Base-by-base conservation (phyloP, 805 yeast species). In the Wickerhamiella hasegawae region DNA sequence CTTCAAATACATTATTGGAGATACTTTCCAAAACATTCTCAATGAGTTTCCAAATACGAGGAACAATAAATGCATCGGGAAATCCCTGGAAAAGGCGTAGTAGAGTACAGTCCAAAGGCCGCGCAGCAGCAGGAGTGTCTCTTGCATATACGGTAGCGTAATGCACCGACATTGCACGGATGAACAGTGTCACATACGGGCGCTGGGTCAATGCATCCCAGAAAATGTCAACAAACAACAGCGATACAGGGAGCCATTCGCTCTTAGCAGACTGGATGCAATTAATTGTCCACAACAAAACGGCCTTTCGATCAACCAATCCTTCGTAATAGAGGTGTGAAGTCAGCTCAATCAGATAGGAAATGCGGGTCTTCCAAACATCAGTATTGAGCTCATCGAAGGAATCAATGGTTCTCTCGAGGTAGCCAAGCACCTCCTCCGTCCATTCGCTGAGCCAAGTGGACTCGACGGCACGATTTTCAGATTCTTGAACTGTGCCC, bases 371-470 rank as follows among this genome's bases (percentile, higher is more conserved):
- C 47, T 64, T 66, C 74, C 71, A 69, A 2, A 43, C 49, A 14
- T 26, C 15, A 30, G 10, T 22, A 24, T 20, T n/a, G 16, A 9
- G 19, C 5, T 17, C 12, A n/a, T 18, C 5, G 19, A 16, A 28
- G 4, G 5, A 8, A 5, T 6, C 19, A 16, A 28, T 14, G 5
- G n/a, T 18, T 14, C 18, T 19, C 41, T 67, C 72, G 10, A 76
- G 45, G 45, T 64, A 78, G 37, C 69, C 73, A 3, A 73, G 64
- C 12, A 85, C 73, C 44, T 80, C 92, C 28, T 74, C 79, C 0
- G 96, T 80, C 97, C 97, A 87, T 51, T 83, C 94, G 39, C 70
- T 71, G 15, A 76, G 61, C 83, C 95, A 77, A 32, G 66, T 69
- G 18, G 58, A 53, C 39, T 74, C 78, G n/a, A 45, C 36, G 1